Base-by-base conservation (phyloP, 2,329 filamentous ascomycete species). In the Xylariaceae sp. region DNA sequence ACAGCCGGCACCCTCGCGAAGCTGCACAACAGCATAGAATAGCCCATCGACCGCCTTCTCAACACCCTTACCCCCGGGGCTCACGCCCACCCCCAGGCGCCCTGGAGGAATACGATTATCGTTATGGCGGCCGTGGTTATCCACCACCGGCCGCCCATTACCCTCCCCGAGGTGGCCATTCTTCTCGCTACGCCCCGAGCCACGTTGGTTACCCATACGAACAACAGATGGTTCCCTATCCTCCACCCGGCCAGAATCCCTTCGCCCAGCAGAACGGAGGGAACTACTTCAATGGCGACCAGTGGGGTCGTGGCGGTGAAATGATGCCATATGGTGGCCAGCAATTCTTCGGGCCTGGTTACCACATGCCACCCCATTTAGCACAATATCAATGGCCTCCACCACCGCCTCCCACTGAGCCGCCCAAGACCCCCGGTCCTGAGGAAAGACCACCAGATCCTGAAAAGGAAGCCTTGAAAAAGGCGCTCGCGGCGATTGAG, bases 21-120 rank as follows among this genome's bases (percentile, higher is more conserved):
- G 58, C 63, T 64, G 40, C 65, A 65, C 51, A 71, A 34, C 62
- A 63, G 44, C 68, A 68, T 57, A 63, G 61, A 46, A 61, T 65
- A 32, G 32, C 59, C 22, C 55, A 55, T 11, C 54, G 59, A 42
- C 47, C 56, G n/a, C 25, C 48, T 11, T 53, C 60, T 42, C 52
- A 48, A n/a, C 55, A 57, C 54, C n/a, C n/a, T n/a, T 51, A 50
- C 37, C 53, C 48, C 50, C 53, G 55, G 56, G 44, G 52, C 53
- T 54, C 58, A 48, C 53, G 55, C 52, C 72, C 75, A 53, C 71
- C 79, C 44, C 78, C 80, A 35, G 49, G 47, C 70, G 86, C 76
- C 63, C 73, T 78, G 70, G 84, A 86, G 63, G 77, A 77, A 17
- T 81, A 87, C 20, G 81, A 86, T n/a, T 83, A 76, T 61, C 64